Conservation (phyloP, 306 rosid genomes). For the Ammopiptanthus mongolicus region DNA sequence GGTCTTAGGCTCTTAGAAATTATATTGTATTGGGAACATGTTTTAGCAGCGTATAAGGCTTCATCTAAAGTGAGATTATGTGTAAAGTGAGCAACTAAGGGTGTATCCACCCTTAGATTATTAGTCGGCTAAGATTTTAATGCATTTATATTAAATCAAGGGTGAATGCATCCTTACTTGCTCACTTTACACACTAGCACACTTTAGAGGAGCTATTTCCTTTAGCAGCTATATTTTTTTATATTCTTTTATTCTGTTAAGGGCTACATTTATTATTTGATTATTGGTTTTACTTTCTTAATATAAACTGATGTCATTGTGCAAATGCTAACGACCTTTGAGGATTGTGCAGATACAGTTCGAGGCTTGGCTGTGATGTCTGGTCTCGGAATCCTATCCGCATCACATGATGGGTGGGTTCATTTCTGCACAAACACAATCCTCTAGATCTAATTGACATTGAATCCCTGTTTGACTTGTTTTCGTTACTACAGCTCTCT, state of each 20-base stretch:
- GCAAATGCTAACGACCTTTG: constrained; percentile 19
- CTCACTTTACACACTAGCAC: no score
- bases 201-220: no score
- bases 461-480: constrained; percentile 17
- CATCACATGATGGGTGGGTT: constrained; percentile 93
- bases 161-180: no score
- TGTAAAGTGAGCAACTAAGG: no score
- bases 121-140: no score
- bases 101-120: no score
- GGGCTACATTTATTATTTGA: neutral
- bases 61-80: no score
- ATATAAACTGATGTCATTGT: constrained; percentile 8
- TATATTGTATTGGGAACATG: constrained; percentile 3
- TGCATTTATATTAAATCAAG: no score
- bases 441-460: constrained; percentile 16
- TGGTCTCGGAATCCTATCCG: constrained; percentile 80
- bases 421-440: constrained; percentile 4
- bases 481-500: constrained; percentile 60
- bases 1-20: neutral
- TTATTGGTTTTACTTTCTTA: neutral
- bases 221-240: no score
- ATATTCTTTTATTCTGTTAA: constrained; percentile 2
- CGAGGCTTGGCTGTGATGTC: constrained; percentile 87
- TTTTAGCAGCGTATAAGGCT: neutral
- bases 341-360: constrained; percentile 74